Conservation (phyloP, 2,329 filamentous ascomycete species). For the Venturia nashicola region DNA sequence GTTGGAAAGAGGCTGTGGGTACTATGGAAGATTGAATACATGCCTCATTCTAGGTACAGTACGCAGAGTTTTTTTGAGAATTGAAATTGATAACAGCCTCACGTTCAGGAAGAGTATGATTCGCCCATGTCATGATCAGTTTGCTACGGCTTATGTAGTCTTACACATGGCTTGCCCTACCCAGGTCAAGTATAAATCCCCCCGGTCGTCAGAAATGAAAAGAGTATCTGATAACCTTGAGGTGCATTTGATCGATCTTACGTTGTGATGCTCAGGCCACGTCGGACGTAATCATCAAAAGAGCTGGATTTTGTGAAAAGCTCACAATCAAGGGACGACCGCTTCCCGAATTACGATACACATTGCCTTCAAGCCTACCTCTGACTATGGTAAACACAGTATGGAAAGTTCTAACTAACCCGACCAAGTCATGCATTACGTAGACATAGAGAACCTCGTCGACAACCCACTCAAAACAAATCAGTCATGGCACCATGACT, state of each 20-base stretch:
- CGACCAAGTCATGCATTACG: background rate
- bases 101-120: background rate
- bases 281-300: background rate
- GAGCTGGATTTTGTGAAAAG: background rate
- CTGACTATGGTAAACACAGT: background rate
- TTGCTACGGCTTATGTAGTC: background rate
- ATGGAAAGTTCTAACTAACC: background rate
- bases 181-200: background rate
- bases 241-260: background rate
- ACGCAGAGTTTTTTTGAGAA: background rate
- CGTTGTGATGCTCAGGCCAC: background rate
- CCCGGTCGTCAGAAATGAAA: background rate
- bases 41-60: background rate
- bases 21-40: too few relatives aligned
- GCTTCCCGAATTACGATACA: background rate
- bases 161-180: background rate
- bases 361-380: background rate
- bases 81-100: background rate
- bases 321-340: background rate
- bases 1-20: too few relatives aligned
- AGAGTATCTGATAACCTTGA: background rate
- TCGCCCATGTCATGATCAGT: background rate
- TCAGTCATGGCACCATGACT: slow-evolving; percentile 87
- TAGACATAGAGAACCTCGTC: background rate
- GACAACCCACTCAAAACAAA: slow-evolving; percentile 35